Base-by-base conservation (phyloP, 2,329 filamentous ascomycete genomes). In the Aspergillus sp. region DNA sequence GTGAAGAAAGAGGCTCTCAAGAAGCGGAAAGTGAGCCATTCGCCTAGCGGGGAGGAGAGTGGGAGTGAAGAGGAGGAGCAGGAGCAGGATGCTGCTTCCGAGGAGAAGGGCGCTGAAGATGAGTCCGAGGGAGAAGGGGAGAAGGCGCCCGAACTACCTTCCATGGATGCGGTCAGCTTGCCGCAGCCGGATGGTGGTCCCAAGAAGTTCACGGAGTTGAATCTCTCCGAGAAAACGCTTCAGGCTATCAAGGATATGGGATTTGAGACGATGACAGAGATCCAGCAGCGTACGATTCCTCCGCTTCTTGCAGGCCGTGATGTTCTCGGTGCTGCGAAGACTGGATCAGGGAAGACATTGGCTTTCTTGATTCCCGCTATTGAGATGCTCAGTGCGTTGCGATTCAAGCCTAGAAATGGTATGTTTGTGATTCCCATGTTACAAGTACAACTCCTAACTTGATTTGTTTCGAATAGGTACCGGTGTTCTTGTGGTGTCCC, bases 261-360 rank as follows among this genome's bases (percentile, higher is more conserved):
- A 14, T 97, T 98, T 73, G 88, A 90, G 70, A 93, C 84, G 48
- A 97, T 99, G 93, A 98, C 95, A 1, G 90, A 95, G 73, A 97
- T 98, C 65, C 95, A 98, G 76, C 85, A 86, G 67, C 84, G 90
- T 71, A 89, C 89, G 12, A 96, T 98, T 56, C 93, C 93, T 4
- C 92, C 93, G 19, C 81, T 96, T 47, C 81, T 98, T 59, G 91
- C 93, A 43, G 95, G 95, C 62, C 88, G 90, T 71, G 93, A 98
- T 78, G 90, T 98, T 21, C 84, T 99, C 45, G 95, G 95, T 68
- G 93, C 93, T 33, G 95, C 95, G 51, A 98, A 98, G 82, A 97
- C 93, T 3, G 93, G 93, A 44, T 96, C 91, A 21, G 95, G 95
- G 72, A 99, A 99, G 81, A 99, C 95, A 1, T 78, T 98, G 60